A percentile compares a stretch with the other conserved stretches of the same genome.
Evolutionary conservation across 1,284 basidiomycete genomes (phyloP).

Genomic region (Cryptococcus wingfieldii): DNA sequence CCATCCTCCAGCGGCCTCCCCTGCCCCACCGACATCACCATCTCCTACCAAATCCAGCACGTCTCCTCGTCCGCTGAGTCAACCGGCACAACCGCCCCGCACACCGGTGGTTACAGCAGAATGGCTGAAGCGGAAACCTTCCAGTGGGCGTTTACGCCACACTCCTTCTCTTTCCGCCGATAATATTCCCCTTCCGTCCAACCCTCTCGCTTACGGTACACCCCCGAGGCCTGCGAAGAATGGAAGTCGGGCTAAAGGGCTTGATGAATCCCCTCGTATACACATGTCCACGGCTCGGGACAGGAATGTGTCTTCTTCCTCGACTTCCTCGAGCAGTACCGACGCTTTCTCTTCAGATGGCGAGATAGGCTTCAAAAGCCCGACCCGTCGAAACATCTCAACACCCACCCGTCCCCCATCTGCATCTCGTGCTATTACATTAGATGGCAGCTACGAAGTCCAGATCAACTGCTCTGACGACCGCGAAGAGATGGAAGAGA

Average conservation of each 20-base stretch:
- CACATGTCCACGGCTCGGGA: not conserved
- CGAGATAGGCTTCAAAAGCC: conserved; percentile 4
- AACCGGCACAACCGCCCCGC: not conserved
- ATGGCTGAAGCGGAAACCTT: conserved; percentile 26
- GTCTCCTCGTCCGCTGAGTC: not conserved
- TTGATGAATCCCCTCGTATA: conserved; percentile 12
- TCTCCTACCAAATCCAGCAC: not conserved
- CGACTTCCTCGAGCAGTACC: conserved; percentile 4
- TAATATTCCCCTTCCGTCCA: not conserved
- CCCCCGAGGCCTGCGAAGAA: not conserved
- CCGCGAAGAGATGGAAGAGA: conserved; percentile 21
- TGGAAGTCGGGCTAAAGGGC: not conserved
- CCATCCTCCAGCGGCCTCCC: not conserved
- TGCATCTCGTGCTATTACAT: not conserved
- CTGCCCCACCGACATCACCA: not conserved
- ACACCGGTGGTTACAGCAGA: conserved; percentile 15
- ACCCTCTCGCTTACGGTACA: not conserved
- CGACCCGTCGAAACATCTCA: not conserved
- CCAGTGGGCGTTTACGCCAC: conserved; percentile 2
- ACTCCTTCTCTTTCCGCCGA: conserved; percentile 7
- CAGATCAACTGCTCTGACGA: conserved; percentile 23
- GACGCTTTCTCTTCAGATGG: conserved; percentile 6
- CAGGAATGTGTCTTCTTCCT: conserved; percentile 5
- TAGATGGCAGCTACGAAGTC: conserved; percentile 26
- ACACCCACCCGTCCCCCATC: conserved; percentile 9